Evolutionary conservation across 2,329 filamentous ascomycete species (phyloP).

Genomic region (Drechslerella dactyloides): DNA sequence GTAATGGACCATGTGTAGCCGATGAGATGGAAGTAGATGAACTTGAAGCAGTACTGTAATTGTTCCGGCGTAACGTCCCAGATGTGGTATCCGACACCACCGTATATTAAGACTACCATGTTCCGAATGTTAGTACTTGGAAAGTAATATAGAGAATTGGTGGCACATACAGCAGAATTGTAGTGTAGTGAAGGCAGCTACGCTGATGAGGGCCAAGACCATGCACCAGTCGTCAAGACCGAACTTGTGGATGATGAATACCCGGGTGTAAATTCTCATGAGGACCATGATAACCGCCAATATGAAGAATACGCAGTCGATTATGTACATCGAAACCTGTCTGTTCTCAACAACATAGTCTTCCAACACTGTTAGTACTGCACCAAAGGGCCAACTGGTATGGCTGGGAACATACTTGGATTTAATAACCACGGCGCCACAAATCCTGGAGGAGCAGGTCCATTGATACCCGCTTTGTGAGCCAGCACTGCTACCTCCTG

Average conservation of each 20-base stretch:
- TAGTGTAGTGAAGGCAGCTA: constrained; percentile 39
- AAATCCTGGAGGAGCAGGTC: constrained; percentile 36
- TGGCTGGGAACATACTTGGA: constrained; percentile 10
- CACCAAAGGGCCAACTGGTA: background rate
- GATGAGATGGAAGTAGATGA: constrained; percentile 48
- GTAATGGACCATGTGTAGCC: constrained; percentile 46
- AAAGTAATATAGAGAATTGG: background rate
- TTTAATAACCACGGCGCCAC: constrained; percentile 36
- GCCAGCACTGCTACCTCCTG: constrained; percentile 31
- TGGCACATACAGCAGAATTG: constrained; percentile 43
- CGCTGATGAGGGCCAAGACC: constrained; percentile 39
- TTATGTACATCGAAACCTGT: constrained; percentile 44
- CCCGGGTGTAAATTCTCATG: constrained; percentile 47
- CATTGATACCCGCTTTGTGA: constrained; percentile 37
- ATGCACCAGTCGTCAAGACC: constrained; percentile 47
- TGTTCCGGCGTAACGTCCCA: constrained; percentile 46
- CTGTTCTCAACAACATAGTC: constrained; percentile 33
- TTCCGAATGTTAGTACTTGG: constrained; percentile 6
- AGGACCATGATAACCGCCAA: constrained; percentile 45
- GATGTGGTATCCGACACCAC: constrained; percentile 46
- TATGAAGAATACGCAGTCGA: constrained; percentile 34
- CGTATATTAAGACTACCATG: constrained; percentile 35
- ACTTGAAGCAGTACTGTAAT: constrained; percentile 41
- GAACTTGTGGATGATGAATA: constrained; percentile 42
- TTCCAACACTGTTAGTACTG: background rate